phyloP scores from a whole-genome alignment of 495 filamentous ascomycete genomes.

The Aspergillus sclerotioniger region DNA sequence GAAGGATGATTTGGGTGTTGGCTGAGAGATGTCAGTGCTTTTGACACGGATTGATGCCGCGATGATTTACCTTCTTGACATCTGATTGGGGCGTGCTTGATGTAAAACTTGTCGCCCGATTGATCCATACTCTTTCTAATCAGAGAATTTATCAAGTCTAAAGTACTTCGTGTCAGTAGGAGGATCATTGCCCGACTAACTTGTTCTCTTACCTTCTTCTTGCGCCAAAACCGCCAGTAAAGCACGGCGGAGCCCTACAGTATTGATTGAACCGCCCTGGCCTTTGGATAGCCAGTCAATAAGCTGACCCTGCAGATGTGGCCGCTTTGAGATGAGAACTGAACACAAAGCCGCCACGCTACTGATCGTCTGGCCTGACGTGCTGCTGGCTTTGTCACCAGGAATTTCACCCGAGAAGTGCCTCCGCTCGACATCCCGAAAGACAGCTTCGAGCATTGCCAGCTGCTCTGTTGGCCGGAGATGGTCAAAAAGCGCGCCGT shows the following conservation, averaged over 20 bases:
- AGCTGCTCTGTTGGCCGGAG: constrained; percentile 58
- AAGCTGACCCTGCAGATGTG: constrained; percentile 49
- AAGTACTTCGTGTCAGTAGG: constrained; percentile 20
- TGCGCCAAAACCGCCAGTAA: constrained; percentile 59
- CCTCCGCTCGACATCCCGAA: constrained; percentile 58
- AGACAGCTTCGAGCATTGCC: constrained; percentile 52
- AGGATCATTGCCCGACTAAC: not conserved
- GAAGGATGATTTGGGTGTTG: constrained; percentile 74
- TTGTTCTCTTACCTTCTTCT: constrained; percentile 43
- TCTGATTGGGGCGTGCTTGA: constrained; percentile 75
- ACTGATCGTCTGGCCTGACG: constrained; percentile 21
- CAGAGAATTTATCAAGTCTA: constrained; percentile 53
- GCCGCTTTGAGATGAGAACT: constrained; percentile 31
- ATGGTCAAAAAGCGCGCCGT: constrained; percentile 43
- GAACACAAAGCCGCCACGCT: constrained; percentile 44
- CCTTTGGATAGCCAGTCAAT: constrained; percentile 63
- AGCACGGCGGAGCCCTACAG: constrained; percentile 62
- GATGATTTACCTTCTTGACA: constrained; percentile 75
- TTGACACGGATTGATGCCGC: not conserved
- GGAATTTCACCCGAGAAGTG: constrained; percentile 37
- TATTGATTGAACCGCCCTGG: constrained; percentile 58
- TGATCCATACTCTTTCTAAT: constrained; percentile 65
- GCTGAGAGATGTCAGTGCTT: constrained; percentile 47
- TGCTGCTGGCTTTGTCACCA: constrained; percentile 5
- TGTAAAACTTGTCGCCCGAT: constrained; percentile 83